Conservation (phyloP, 192 early-diverging fungal genomes). For the Linnemannia zychae region DNA sequence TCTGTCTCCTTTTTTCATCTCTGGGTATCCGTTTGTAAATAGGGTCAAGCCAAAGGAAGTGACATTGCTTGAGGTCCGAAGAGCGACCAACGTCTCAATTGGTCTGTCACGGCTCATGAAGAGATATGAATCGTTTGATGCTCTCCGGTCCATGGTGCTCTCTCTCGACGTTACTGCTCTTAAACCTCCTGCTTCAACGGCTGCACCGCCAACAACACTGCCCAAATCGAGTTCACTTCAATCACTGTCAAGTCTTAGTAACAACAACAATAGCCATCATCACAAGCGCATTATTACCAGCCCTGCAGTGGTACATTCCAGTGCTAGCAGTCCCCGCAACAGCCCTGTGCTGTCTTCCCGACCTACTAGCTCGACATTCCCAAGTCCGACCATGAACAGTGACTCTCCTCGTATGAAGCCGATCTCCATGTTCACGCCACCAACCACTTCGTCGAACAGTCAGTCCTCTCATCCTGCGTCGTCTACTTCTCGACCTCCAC, state of each 20-base stretch:
- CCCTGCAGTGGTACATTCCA: not conserved
- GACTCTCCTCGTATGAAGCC: not conserved
- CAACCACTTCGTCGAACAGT: not conserved
- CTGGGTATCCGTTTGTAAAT: no score
- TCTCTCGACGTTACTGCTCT: conserved; percentile 21
- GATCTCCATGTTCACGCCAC: not conserved
- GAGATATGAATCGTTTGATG: conserved; percentile 46
- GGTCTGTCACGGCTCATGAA: conserved; percentile 50
- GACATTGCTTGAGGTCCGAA: conserved; percentile 31
- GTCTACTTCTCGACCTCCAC: not conserved
- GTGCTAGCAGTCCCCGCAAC: not conserved
- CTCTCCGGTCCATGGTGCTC: conserved; percentile 31
- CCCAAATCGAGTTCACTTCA: not conserved
- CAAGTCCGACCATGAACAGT: conserved; percentile 13
- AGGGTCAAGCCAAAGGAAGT: conserved; percentile 49
- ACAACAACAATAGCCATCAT: not conserved
- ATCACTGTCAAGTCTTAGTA: not conserved
- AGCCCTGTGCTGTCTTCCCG: conserved; percentile 1
- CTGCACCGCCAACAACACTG: not conserved
- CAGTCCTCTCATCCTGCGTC: not conserved
- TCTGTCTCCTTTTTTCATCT: no score
- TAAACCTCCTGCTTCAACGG: not conserved
- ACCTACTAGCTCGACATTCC: conserved; percentile 17
- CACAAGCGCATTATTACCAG: conserved; percentile 4
- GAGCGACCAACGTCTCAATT: conserved; percentile 50